These are phyloP conservation scores for Eucalyptus coolabah DNA, from an alignment of 345 rosid species.

Conservation along the genomic window DNA sequence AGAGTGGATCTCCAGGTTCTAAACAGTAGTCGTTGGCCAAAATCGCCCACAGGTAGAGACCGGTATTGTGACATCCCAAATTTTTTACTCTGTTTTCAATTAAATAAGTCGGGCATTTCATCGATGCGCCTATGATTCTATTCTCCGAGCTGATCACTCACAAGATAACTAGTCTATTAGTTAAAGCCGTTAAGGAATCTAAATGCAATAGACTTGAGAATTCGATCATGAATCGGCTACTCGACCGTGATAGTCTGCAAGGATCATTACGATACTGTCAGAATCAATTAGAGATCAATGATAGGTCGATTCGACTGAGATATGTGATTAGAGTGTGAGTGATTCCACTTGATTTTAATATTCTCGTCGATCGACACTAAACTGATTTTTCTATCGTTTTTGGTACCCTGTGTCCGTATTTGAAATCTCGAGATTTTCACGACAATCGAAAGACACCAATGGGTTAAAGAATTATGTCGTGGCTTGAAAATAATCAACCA, in stretches of 20 bases:
- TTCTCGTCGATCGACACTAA: rapidly evolving
- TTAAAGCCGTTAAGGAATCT: rapidly evolving
- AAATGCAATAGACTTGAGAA: too few relatives aligned
- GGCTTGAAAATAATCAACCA: too few relatives aligned
- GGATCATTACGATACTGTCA: rapidly evolving
- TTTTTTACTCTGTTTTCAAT: rapidly evolving
- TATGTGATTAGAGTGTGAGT: too few relatives aligned
- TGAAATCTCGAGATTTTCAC: too few relatives aligned
- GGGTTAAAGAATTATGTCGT: too few relatives aligned
- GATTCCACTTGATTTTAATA: too few relatives aligned
- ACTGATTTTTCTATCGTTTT: rapidly evolving
- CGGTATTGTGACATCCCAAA: too few relatives aligned
- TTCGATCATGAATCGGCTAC: rapidly evolving
- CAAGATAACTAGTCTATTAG: rapidly evolving
- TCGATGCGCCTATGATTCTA: rapidly evolving
- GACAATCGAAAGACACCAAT: rapidly evolving
- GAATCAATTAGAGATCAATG: rapidly evolving
- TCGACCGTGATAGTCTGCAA: rapidly evolving
- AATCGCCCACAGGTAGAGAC: rapidly evolving
- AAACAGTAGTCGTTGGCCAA: rapidly evolving
- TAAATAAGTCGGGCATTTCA: too few relatives aligned
- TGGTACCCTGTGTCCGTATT: rapidly evolving
- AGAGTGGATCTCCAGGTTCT: rapidly evolving
- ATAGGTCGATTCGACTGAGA: too few relatives aligned
- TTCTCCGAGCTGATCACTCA: too few relatives aligned